Percentiles rank a stretch among this genome's conserved stretches.
phyloP scores from a whole-genome alignment of 2,329 filamentous ascomycete species.

The Cladosporium cucumerinum region DNA sequence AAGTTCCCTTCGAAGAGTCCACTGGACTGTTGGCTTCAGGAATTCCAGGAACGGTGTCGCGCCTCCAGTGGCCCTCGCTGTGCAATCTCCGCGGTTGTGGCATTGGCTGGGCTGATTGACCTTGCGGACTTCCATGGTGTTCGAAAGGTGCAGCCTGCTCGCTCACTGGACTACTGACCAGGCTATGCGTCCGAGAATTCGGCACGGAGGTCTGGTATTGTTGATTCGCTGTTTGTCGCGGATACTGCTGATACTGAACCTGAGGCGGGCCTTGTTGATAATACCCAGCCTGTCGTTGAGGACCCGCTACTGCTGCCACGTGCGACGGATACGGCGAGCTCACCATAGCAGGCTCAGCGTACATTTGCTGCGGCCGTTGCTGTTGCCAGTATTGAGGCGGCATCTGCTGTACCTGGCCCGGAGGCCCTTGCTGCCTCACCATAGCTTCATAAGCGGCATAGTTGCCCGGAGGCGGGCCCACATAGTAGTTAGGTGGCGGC shows the following conservation, averaged over 20 bases:
- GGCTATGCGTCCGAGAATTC: neutral
- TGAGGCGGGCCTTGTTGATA: slow-evolving; percentile 2
- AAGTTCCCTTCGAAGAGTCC: neutral
- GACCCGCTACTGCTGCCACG: neutral
- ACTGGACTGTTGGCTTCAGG: slow-evolving; percentile 7
- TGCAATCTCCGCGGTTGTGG: slow-evolving; percentile 8
- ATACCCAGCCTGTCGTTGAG: neutral
- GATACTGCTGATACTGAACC: slow-evolving; percentile 1
- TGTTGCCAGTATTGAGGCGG: slow-evolving; percentile 5
- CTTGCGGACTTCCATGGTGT: neutral
- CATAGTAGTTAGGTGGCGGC: neutral
- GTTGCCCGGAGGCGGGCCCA: neutral
- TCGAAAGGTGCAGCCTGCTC: neutral
- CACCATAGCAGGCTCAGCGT: neutral
- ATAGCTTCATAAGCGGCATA: slow-evolving; percentile 24
- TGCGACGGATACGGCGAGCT: slow-evolving; percentile 15
- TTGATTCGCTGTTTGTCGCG: neutral
- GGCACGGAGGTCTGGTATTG: neutral
- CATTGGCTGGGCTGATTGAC: slow-evolving; percentile 1
- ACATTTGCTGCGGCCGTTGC: neutral
- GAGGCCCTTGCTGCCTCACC: slow-evolving; percentile 21
- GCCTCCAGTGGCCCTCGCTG: neutral
- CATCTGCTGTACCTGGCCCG: slow-evolving; percentile 9
- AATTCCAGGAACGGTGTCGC: slow-evolving; percentile 5
- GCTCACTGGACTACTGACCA: neutral